Evolutionary conservation across 2,329 filamentous ascomycete species (phyloP), one percentile per base, ranked within the genome.

Genomic region (Claviceps cyperi): DNA sequence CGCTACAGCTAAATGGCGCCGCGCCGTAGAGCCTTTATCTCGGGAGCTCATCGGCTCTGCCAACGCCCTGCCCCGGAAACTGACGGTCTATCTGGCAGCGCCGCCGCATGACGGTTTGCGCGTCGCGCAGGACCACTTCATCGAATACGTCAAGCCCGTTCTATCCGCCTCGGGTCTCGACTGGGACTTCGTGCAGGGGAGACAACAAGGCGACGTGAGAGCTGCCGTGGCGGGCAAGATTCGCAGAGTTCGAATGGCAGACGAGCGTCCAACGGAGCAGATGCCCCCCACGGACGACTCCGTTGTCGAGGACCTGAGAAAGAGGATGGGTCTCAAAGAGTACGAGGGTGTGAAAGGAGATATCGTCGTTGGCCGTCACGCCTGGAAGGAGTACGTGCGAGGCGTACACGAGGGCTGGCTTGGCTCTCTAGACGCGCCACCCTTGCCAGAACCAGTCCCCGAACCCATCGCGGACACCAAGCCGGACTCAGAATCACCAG

Each of bases 361-460:
- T 62, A 75, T 98, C 48, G 81, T 97, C 17, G 80, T 98, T 58
- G 92, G 92, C 13, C 74, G 91, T 51, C 86, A 96, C 63, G 83
- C 91, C 9, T 98, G 92, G 92, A 98, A 96, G 69, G 92, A 98
- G 68, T 98, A 97, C 64, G 72, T 97, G 22, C 77, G 90, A 52
- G 92, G 92, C 44, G 63, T 97, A 56, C 92, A 98, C 64, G 92
- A 98, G 68, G 92, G 92, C 50, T 98, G 92, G 91, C 70, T 98
- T 22, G 91, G 92, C 0, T 89, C 92, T 7, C 70, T 94, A 43
- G 78, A 84, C 52, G 67, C 80, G 50, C 84, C 84, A 1, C 59
- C 63, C 28, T 62, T 69, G 49, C 51, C 60, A 36, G 55, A 60
- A 47, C 37, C 50, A 54, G 15, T 35, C 1, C 9, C 54, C 15